A percentile compares a stretch with the other conserved stretches of the same genome.
These are phyloP conservation scores for Phanerochaete carnosa DNA, from an alignment of 768 basidiomycete species.

Conservation along the genomic window DNA sequence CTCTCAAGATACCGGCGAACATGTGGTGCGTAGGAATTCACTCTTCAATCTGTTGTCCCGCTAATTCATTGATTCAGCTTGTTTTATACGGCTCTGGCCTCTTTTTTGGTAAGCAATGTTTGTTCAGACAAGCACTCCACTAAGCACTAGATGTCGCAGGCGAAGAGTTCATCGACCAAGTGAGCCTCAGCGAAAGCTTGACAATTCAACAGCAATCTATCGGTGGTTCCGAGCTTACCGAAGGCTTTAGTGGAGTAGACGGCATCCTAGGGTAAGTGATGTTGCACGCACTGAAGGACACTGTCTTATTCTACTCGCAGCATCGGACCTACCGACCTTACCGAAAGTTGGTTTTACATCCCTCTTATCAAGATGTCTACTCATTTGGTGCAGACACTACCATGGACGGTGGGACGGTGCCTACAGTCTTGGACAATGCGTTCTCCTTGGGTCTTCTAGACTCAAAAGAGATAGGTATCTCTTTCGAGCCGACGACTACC, in stretches of 20 bases:
- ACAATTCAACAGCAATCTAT: constrained; percentile 45
- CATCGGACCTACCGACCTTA: constrained; percentile 60
- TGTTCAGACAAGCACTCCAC: too few relatives aligned
- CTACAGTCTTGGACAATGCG: constrained; percentile 45
- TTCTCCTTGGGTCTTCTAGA: not conserved
- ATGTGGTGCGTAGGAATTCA: not conserved
- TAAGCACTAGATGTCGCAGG: too few relatives aligned
- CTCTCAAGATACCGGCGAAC: not conserved
- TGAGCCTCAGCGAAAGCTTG: constrained; percentile 40
- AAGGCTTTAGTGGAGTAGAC: constrained; percentile 46
- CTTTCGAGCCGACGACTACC: not conserved
- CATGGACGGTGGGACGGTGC: not conserved
- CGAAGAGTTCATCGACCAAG: constrained; percentile 40
- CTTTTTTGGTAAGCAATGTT: constrained; percentile 1
- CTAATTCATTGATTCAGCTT: not conserved
- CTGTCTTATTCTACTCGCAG: too few relatives aligned
- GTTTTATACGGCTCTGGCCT: constrained; percentile 11
- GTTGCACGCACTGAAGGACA: not conserved
- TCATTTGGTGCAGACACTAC: not conserved
- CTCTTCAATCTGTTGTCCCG: not conserved
- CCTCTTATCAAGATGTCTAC: constrained; percentile 3
- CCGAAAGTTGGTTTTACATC: constrained; percentile 30
- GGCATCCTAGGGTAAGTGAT: constrained; percentile 46
- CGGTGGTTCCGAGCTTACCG: constrained; percentile 49
- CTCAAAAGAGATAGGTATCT: not conserved